Percentiles rank a stretch among this genome's conserved stretches.
Evolutionary conservation across 352 stramenopile species (phyloP).

Genomic region (Poterioochromonas sp.): DNA sequence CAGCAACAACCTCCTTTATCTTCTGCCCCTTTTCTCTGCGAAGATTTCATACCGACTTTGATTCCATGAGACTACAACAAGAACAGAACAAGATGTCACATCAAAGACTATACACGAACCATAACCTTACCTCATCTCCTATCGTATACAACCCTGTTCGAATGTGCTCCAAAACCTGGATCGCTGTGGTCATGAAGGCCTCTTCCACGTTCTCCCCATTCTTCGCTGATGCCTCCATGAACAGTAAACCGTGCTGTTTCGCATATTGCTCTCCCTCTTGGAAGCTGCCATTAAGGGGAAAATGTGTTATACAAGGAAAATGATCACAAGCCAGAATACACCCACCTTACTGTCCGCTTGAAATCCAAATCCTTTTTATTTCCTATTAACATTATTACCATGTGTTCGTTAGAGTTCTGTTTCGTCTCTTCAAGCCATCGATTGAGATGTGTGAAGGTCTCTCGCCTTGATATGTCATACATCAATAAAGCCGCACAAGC

Average conservation of each 20-base stretch:
- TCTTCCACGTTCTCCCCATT: conserved; percentile 73
- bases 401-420: conserved; percentile 40
- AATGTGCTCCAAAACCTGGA: conserved; percentile 4
- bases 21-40: neutral
- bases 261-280: conserved; percentile 56
- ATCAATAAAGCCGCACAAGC: conserved; percentile 77
- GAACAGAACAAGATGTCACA: neutral
- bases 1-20: neutral
- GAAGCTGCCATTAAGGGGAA: neutral
- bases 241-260: conserved; percentile 67
- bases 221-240: conserved; percentile 74
- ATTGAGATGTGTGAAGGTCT: conserved; percentile 40
- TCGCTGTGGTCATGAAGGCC: conserved; percentile 37
- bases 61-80: conserved; percentile 4
- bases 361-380: conserved; percentile 28
- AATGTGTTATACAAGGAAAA: neutral
- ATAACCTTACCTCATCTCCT: neutral
- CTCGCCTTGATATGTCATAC: conserved; percentile 56
- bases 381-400: conserved; percentile 37
- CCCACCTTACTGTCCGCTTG: neutral
- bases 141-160: neutral
- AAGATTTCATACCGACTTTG: conserved; percentile 3
- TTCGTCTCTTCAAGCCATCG: conserved; percentile 43
- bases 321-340: neutral
- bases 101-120: neutral